Evolutionary conservation across 176 grass and related monocot species (phyloP), one percentile per base, ranked within the genome.

Genomic region (Poa annua): DNA sequence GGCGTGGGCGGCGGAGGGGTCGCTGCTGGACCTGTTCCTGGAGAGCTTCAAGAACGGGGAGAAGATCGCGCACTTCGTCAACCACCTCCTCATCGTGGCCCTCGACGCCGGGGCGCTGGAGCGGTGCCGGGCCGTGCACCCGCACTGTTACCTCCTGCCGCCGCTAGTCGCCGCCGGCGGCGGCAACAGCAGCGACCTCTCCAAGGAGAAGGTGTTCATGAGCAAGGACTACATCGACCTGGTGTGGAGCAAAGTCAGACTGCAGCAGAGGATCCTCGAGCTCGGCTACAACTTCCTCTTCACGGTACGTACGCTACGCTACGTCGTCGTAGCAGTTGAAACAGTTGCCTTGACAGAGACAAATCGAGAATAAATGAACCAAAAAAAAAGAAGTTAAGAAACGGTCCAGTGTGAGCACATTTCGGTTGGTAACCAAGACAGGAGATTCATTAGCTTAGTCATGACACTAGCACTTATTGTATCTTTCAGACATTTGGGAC

Each of bases 231-330:
- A 97, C 84, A 34, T 97, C 17, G 88, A 97, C 45, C 88, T 97
- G 69, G 94, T 97, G 4, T 97, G 94, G 94, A 97, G 86, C 71
- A 97, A 97, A 84, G 88, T 93, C 62, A 79, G 84, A 55, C 62
- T 97, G 12, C 91, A 93, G 86, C 88, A 91, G 71, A 67, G 73
- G 71, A 93, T 97, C 47, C 88, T 97, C 13, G 83, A 92, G 86
- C 90, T 93, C 25, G 93, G 93, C 5, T 97, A 97, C 88, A 97
- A 97, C 83, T 97, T 97, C 76, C 86, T 97, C 83, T 97, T 97
- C 86, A 89, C 94, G 84, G 94, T 96, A 88, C 22, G 76, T 38
- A 4, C 61, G 60, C 3, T 38, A 4, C 61, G 60, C 3, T n/a
- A 5, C 14, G 61, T 72, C 69, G 12, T 34, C 14, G 7, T 25